Conservation (phyloP, 2,329 filamentous ascomycete genomes). For the Akanthomyces uredinophilus region DNA sequence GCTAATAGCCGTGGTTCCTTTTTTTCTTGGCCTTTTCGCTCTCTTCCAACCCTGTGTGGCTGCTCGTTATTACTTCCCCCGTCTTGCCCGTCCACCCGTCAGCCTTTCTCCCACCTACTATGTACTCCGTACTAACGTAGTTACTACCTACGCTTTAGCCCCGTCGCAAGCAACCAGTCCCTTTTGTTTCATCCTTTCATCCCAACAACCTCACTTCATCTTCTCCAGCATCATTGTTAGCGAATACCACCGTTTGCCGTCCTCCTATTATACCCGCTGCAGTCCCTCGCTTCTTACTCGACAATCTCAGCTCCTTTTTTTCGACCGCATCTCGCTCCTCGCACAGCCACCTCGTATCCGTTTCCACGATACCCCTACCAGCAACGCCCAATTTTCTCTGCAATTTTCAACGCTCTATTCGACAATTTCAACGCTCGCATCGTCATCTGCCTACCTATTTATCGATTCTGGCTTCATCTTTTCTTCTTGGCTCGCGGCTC, state of each 20-base stretch:
- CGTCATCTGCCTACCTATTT: not conserved
- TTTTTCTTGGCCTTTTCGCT: not conserved
- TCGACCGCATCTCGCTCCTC: not conserved
- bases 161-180: not conserved
- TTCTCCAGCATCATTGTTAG: not conserved
- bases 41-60: not conserved
- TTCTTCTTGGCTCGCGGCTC: not conserved
- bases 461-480: not conserved
- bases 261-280: not conserved
- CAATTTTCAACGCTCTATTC: not conserved
- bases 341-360: constrained; percentile 5
- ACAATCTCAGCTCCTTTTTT: not conserved
- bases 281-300: not conserved
- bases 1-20: not conserved
- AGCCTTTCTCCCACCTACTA: not conserved
- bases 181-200: constrained; percentile 10
- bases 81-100: not conserved
- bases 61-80: not conserved
- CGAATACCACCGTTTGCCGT: not conserved
- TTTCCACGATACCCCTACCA: not conserved
- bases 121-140: too few relatives aligned
- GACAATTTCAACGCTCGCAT: not conserved
- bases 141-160: not conserved
- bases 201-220: not conserved
- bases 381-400: not conserved